These are phyloP conservation scores for Graphilbum sp. DNA, from an alignment of 2,329 filamentous ascomycete genomes.

Conservation along the genomic window DNA sequence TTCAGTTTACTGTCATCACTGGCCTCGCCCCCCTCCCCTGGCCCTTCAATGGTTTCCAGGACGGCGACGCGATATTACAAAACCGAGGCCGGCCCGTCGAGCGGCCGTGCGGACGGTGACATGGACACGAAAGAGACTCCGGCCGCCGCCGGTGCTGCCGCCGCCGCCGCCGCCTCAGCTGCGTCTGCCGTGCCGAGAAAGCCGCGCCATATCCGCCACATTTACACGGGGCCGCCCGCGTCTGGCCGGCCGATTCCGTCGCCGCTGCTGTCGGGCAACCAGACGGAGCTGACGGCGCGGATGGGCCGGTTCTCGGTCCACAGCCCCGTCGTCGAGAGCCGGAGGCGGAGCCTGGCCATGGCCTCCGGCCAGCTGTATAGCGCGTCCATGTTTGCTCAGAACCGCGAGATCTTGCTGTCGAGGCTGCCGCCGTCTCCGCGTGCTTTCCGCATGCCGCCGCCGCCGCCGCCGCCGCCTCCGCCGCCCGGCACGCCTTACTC, in stretches of 20 bases:
- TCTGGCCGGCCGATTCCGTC: slow-evolving; percentile 1
- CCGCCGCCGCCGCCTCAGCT: no score
- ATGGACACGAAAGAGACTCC: no score
- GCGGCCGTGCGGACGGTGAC: no score
- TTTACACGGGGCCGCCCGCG: not conserved
- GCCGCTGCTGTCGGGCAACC: slow-evolving; percentile 4
- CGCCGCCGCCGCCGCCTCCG: not conserved
- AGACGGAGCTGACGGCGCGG: slow-evolving; percentile 4
- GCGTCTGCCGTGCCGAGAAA: not conserved
- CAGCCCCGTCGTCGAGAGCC: slow-evolving; percentile 1
- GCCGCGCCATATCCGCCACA: not conserved
- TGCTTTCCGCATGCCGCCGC: not conserved
- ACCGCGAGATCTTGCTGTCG: slow-evolving; percentile 7
- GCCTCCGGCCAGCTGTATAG: slow-evolving; percentile 1
- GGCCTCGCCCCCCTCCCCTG: no score
- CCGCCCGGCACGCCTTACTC: no score
- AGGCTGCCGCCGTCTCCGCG: slow-evolving; percentile 4
- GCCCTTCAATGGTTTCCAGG: no score
- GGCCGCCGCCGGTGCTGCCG: no score
- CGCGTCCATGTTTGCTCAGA: slow-evolving; percentile 6
- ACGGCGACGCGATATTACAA: no score
- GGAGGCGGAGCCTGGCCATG: not conserved
- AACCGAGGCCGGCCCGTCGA: no score
- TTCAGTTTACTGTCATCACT: no score
- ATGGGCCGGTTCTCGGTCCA: slow-evolving; percentile 4